Conservation (phyloP, 768 basidiomycete genomes). For the Galerina marginata region DNA sequence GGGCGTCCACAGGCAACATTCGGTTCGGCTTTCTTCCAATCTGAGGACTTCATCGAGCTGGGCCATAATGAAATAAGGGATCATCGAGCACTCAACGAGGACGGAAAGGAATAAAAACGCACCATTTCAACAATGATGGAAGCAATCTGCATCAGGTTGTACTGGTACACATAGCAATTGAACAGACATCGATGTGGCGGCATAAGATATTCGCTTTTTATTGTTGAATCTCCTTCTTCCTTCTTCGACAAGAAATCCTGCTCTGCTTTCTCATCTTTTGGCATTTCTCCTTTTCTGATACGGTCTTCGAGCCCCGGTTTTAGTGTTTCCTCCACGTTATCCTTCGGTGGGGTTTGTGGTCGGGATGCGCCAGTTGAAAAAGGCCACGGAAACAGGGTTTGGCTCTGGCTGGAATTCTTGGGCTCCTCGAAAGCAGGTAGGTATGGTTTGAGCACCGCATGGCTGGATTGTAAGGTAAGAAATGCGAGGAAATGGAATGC, state of each 20-base stretch:
- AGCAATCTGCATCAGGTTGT: conserved; percentile 49
- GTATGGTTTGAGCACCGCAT: conserved; percentile 67
- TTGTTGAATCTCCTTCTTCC: conserved; percentile 18
- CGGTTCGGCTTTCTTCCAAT: conserved; percentile 53
- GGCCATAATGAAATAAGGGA: conserved; percentile 1
- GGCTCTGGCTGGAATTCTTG: neutral
- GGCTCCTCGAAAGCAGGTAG: conserved; percentile 42
- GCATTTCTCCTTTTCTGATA: neutral
- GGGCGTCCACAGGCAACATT: conserved; percentile 65
- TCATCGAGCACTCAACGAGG: neutral
- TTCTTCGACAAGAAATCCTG: neutral
- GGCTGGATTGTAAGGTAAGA: neutral
- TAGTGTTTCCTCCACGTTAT: too few relatives aligned
- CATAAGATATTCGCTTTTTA: conserved; percentile 32
- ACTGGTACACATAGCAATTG: conserved; percentile 76
- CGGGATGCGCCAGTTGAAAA: too few relatives aligned
- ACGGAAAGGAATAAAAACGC: conserved; percentile 10
- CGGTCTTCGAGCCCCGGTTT: neutral
- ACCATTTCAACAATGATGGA: conserved; percentile 48
- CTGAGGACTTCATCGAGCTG: conserved; percentile 64
- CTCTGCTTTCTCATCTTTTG: neutral
- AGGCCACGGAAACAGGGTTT: too few relatives aligned
- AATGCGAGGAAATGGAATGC: neutral
- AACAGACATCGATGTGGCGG: conserved; percentile 67
- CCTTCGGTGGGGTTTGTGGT: too few relatives aligned